These are phyloP conservation scores for Setomelanomma holmii DNA, from an alignment of 2,329 filamentous ascomycete species.

Conservation along the genomic window DNA sequence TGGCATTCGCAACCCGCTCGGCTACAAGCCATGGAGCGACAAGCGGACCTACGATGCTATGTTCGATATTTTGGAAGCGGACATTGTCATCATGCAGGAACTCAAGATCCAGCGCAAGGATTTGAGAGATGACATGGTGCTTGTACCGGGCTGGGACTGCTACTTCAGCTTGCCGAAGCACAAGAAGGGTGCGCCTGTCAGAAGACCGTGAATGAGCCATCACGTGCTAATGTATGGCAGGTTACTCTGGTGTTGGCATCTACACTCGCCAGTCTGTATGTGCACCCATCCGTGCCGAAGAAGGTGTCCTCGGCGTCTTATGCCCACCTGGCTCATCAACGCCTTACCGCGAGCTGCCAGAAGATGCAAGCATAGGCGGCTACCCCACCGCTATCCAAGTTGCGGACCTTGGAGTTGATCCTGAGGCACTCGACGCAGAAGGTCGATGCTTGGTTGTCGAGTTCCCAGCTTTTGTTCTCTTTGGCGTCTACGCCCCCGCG, in stretches of 20 bases:
- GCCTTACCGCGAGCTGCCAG: constrained; percentile 76
- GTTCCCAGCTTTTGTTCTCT: constrained; percentile 91
- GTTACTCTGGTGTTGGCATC: constrained; percentile 94
- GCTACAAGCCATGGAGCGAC: constrained; percentile 60
- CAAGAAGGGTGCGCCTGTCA: constrained; percentile 75
- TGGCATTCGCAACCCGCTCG: constrained; percentile 62
- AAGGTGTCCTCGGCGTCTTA: constrained; percentile 87
- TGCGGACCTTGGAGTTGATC: constrained; percentile 66
- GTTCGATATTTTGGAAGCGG: constrained; percentile 91
- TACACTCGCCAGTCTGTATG: constrained; percentile 91
- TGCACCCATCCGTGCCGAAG: constrained; percentile 86
- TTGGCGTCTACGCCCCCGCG: constrained; percentile 92
- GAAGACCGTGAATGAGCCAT: not conserved
- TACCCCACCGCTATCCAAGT: constrained; percentile 79
- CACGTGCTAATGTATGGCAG: constrained; percentile 54
- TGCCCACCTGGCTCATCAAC: constrained; percentile 73
- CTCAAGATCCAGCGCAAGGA: constrained; percentile 96
- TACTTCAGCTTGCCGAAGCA: constrained; percentile 92
- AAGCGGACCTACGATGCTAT: constrained; percentile 67
- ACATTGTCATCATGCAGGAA: constrained; percentile 95
- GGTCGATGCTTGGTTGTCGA: constrained; percentile 90
- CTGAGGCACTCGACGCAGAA: constrained; percentile 81
- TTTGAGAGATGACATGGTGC: constrained; percentile 91
- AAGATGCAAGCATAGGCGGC: constrained; percentile 81
- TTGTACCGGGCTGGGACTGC: constrained; percentile 94